phyloP scores from a whole-genome alignment of 1,284 basidiomycete species.

The Puccinia polysora region DNA sequence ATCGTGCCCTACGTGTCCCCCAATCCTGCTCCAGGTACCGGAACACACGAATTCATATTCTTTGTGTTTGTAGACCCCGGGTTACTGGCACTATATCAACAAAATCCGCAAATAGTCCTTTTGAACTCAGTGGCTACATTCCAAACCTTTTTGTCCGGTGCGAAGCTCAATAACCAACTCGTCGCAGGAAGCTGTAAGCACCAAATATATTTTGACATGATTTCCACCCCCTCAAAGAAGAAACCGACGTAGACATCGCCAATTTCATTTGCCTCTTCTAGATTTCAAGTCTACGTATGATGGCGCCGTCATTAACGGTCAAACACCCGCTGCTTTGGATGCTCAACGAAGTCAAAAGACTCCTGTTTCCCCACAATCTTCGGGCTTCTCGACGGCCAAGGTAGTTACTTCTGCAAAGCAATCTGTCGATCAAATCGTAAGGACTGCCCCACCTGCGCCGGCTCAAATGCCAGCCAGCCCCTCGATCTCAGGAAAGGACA shows the following conservation, averaged over 20 bases:
- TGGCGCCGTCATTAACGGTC: not conserved
- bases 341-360: not conserved
- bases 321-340: not conserved
- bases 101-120: not conserved
- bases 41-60: slow-evolving; percentile 18
- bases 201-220: not conserved
- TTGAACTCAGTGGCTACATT: not conserved
- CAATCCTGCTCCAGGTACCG: slow-evolving; percentile 2
- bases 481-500: no score
- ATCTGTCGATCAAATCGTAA: no score
- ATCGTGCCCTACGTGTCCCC: slow-evolving; percentile 13
- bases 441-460: no score
- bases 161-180: not conserved
- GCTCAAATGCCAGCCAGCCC: no score
- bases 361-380: not conserved
- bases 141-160: not conserved
- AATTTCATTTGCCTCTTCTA: not conserved
- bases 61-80: slow-evolving; percentile 25
- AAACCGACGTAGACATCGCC: not conserved
- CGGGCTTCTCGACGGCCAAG: not conserved
- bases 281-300: slow-evolving; percentile 21
- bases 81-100: not conserved
- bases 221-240: no score
- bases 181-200: slow-evolving; percentile 35
- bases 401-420: no score